Percentiles rank a stretch among this genome's conserved stretches.
These are phyloP conservation scores for Gossypioides kirkii DNA, from an alignment of 345 rosid species.

Conservation along the genomic window DNA sequence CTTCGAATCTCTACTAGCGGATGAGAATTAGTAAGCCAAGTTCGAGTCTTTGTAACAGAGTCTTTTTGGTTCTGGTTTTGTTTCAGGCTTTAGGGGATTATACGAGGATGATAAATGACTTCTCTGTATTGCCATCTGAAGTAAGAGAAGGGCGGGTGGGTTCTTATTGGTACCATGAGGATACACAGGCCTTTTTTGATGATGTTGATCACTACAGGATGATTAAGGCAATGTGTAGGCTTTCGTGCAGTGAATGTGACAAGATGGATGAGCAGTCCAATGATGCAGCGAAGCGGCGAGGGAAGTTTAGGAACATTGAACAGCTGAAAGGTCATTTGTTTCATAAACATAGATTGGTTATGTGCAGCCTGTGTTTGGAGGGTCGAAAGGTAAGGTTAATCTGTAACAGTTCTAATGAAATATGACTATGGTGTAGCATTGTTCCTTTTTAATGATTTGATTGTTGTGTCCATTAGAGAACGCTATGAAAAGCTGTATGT, in stretches of 20 bases:
- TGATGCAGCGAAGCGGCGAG: slow-evolving; percentile 56
- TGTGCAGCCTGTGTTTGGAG: slow-evolving; percentile 93
- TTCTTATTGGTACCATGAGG: slow-evolving; percentile 82
- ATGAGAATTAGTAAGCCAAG: not conserved
- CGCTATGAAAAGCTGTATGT: not conserved
- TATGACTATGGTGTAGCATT: not conserved
- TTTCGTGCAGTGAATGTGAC: slow-evolving; percentile 87
- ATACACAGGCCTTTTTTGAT: slow-evolving; percentile 80
- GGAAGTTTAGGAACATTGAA: slow-evolving; percentile 69
- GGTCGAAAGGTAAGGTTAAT: slow-evolving; percentile 71
- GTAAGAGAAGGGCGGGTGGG: slow-evolving; percentile 84
- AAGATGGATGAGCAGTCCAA: slow-evolving; percentile 48
- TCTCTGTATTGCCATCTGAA: slow-evolving; percentile 67
- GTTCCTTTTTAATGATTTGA: not conserved
- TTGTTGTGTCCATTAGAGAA: not conserved
- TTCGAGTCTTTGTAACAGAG: not conserved
- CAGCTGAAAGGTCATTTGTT: slow-evolving; percentile 93
- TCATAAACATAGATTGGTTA: slow-evolving; percentile 69
- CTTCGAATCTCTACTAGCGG: not conserved
- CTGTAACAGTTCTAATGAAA: not conserved
- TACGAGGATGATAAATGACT: slow-evolving; percentile 82
- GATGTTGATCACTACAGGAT: slow-evolving; percentile 89
- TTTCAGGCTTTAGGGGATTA: slow-evolving; percentile 89
- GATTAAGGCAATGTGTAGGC: slow-evolving; percentile 98
- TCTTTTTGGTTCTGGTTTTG: not conserved